These are phyloP conservation scores for Saturnispora bothae DNA, from an alignment of 805 yeast species.

Conservation along the genomic window DNA sequence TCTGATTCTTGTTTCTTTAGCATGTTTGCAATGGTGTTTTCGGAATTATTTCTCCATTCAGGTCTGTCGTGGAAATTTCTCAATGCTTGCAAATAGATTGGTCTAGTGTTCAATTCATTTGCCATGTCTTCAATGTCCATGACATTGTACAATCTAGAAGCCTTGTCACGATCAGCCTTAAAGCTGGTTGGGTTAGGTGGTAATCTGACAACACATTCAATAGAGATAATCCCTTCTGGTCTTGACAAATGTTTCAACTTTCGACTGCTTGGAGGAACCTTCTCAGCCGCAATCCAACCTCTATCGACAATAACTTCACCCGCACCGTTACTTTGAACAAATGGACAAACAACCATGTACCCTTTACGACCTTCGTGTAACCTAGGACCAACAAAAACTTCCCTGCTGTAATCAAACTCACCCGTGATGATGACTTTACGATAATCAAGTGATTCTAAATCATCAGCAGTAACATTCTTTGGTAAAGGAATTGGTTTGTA, in stretches of 20 bases:
- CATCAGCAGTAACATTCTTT: slow-evolving; percentile 48
- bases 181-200: slow-evolving; percentile 52
- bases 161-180: slow-evolving; percentile 61
- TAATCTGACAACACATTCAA: slow-evolving; percentile 64
- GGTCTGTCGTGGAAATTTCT: slow-evolving; percentile 58
- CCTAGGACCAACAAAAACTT: slow-evolving; percentile 88
- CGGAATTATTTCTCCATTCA: slow-evolving; percentile 27
- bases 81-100: slow-evolving; percentile 68
- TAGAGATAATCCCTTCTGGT: slow-evolving; percentile 61
- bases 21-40: neutral
- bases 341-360: slow-evolving; percentile 71
- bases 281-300: slow-evolving; percentile 81
- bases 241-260: slow-evolving; percentile 56
- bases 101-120: slow-evolving; percentile 49
- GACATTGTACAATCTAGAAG: slow-evolving; percentile 62
- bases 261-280: slow-evolving; percentile 44
- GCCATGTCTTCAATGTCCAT: slow-evolving; percentile 82
- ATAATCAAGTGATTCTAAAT: slow-evolving; percentile 63
- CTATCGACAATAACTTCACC: slow-evolving; percentile 74
- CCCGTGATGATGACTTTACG: slow-evolving; percentile 73
- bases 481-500: slow-evolving; percentile 69
- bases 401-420: slow-evolving; percentile 70
- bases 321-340: slow-evolving; percentile 64
- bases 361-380: slow-evolving; percentile 65
- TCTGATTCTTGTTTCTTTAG: slow-evolving; percentile 1